Percentiles rank a stretch among this genome's conserved stretches.
These are phyloP conservation scores for Aspergillus candidus DNA, from an alignment of 2,329 filamentous ascomycete species.

Conservation along the genomic window DNA sequence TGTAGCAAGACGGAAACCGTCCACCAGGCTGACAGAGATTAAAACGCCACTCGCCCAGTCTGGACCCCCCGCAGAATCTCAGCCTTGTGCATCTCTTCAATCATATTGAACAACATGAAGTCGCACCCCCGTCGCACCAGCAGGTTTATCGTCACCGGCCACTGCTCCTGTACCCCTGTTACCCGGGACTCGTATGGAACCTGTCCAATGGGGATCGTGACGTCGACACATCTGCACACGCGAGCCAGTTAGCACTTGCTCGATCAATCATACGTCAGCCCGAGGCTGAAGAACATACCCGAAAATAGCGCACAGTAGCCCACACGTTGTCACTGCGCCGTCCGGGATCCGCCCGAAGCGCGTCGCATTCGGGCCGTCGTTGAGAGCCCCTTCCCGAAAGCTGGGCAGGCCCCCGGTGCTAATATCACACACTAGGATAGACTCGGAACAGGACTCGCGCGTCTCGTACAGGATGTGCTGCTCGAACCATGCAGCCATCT, in stretches of 20 bases:
- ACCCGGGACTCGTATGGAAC: slow-evolving; percentile 6
- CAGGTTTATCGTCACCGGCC: slow-evolving; percentile 7
- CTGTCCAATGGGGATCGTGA: slow-evolving; percentile 10
- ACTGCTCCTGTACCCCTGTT: slow-evolving; percentile 2
- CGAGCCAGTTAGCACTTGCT: neutral
- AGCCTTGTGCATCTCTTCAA: slow-evolving; percentile 6
- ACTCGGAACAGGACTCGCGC: slow-evolving; percentile 20
- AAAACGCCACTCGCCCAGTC: slow-evolving; percentile 7
- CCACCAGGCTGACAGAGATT: neutral
- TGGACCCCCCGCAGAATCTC: slow-evolving; percentile 6
- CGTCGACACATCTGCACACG: slow-evolving; percentile 4
- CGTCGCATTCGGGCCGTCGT: slow-evolving; percentile 8
- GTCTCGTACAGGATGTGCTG: slow-evolving; percentile 15
- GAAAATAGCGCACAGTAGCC: slow-evolving; percentile 8
- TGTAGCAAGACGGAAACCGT: no score
- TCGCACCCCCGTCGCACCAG: slow-evolving; percentile 12
- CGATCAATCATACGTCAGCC: neutral
- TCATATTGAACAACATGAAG: slow-evolving; percentile 10
- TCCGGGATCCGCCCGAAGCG: slow-evolving; percentile 4
- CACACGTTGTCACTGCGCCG: slow-evolving; percentile 1
- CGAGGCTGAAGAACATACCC: slow-evolving; percentile 3
- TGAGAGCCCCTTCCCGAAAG: slow-evolving; percentile 9
- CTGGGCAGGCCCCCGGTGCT: slow-evolving; percentile 18
- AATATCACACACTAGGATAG: slow-evolving; percentile 22
- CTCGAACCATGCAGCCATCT: slow-evolving; percentile 21